Evolutionary conservation across 2,329 filamentous ascomycete genomes (phyloP), one percentile per base, ranked within the genome.

Genomic region (Sporothrix euskadiensis): DNA sequence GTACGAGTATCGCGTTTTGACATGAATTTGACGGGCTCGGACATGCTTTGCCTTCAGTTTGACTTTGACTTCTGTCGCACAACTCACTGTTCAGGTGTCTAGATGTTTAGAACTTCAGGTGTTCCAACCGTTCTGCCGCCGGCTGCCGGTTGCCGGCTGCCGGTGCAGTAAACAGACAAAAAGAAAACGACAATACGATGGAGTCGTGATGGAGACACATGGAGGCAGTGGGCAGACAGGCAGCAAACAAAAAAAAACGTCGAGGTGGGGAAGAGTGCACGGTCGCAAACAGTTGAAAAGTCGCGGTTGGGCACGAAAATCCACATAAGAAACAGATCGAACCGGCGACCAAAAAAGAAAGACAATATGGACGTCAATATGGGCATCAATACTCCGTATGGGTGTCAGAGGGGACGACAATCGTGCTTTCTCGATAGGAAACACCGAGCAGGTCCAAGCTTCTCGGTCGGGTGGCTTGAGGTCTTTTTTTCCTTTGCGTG

Each of bases 391-490:
- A 6, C 3, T 16, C 14, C 7, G 9, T 10, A 3, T 35, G 35
- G 35, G 35, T 8, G 35, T 35, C 52, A 54, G 14, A 49, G 6
- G 2, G 14, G 44, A 49, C 44, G 44, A 19, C 44, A 44, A 14
- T 44, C 41, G 41, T 44, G 12, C 41, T 44, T 6, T 14, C 10
- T 49, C 30, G 22, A 47, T 47, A 47, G 22, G 44, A 39, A 66
- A 44, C 61, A 66, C 61, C 39, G 61, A 44, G 30, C 56, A 59
- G 39, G 61, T 41, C 39, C 61, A 47, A 41, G 22, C 12, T 47
- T 66, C 61, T 66, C 39, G 61, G 61, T 66, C 61, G 61, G 59
- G 52, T 47, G 22, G 22, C 14, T 66, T 66, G 39, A 12, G 61
- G 39, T 22, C 39, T 26, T 47, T 26, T 66, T 47, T 9, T 26